Percentiles rank a stretch among this genome's conserved stretches.
phyloP scores from a whole-genome alignment of 306 rosid genomes.

The Malus sieversii region DNA sequence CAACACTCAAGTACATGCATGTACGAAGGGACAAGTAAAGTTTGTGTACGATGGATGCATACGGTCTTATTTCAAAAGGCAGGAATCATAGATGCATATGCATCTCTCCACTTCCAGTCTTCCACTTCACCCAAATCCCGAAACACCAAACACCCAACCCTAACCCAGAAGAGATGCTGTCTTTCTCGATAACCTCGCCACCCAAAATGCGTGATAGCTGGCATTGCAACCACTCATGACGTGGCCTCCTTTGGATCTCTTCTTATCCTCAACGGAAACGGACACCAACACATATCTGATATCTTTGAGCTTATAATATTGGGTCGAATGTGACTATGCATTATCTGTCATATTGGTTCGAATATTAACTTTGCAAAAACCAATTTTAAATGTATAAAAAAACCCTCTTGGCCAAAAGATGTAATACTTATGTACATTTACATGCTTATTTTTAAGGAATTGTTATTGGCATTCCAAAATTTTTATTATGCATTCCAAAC shows the following conservation, averaged over 20 bases:
- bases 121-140: conserved; percentile 17
- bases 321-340: neutral
- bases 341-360: neutral
- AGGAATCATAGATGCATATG: conserved; percentile 24
- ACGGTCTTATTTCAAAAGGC: conserved; percentile 15
- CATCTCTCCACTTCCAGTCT: too few species aligned
- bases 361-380: too few species aligned
- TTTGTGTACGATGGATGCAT: conserved; percentile 6
- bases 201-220: conserved; percentile 56
- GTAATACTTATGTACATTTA: too few species aligned
- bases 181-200: conserved; percentile 12
- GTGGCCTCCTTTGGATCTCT: conserved; percentile 13
- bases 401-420: too few species aligned
- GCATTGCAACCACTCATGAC: conserved; percentile 36
- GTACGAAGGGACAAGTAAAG: neutral
- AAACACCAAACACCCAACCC: neutral
- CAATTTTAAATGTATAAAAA: too few species aligned
- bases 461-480: too few species aligned
- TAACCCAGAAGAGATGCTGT: conserved; percentile 11
- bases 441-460: too few species aligned
- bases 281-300: conserved; percentile 9
- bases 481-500: too few species aligned
- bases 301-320: too few species aligned
- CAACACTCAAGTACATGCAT: neutral
- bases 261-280: conserved; percentile 32